Conservation (phyloP, 2,329 filamentous ascomycete genomes). For the Alternaria arborescens region DNA sequence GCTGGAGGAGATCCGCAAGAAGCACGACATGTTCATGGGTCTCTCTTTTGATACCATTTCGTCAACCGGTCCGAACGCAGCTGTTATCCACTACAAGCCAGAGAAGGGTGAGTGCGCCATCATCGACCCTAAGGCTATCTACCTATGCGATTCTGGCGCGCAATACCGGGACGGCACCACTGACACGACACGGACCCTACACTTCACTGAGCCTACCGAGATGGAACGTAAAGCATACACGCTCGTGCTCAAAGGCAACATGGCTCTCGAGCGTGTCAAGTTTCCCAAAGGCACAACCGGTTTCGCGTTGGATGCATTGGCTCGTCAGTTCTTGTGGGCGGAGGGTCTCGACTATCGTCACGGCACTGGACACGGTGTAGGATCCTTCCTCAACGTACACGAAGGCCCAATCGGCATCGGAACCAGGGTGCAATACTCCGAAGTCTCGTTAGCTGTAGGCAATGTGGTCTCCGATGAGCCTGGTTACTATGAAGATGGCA, state of each 20-base stretch:
- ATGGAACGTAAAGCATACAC: conserved; percentile 92
- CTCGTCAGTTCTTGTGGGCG: conserved; percentile 92
- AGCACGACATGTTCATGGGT: conserved; percentile 80
- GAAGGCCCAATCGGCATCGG: conserved; percentile 97
- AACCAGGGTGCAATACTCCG: conserved; percentile 87
- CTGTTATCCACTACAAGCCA: conserved; percentile 93
- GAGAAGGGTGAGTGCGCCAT: conserved; percentile 81
- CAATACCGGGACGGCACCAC: conserved; percentile 96
- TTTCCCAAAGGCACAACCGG: conserved; percentile 97
- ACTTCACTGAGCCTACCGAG: conserved; percentile 85
- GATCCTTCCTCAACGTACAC: conserved; percentile 95
- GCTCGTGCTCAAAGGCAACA: conserved; percentile 91
- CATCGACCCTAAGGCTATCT: conserved; percentile 86
- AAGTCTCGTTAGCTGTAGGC: conserved; percentile 87
- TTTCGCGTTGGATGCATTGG: conserved; percentile 87
- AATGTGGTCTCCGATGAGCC: conserved; percentile 97
- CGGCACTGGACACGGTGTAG: conserved; percentile 94
- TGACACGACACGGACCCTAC: conserved; percentile 90
- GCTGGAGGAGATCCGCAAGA: conserved; percentile 77
- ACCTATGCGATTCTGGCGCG: conserved; percentile 96
- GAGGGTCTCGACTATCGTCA: conserved; percentile 94
- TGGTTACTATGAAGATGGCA: conserved; percentile 95
- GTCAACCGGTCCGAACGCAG: conserved; percentile 89
- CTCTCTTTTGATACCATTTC: conserved; percentile 97
- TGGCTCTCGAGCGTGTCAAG: conserved; percentile 82